Conservation (phyloP, 2,329 filamentous ascomycete species). For the Aspergillus sclerotialis region DNA sequence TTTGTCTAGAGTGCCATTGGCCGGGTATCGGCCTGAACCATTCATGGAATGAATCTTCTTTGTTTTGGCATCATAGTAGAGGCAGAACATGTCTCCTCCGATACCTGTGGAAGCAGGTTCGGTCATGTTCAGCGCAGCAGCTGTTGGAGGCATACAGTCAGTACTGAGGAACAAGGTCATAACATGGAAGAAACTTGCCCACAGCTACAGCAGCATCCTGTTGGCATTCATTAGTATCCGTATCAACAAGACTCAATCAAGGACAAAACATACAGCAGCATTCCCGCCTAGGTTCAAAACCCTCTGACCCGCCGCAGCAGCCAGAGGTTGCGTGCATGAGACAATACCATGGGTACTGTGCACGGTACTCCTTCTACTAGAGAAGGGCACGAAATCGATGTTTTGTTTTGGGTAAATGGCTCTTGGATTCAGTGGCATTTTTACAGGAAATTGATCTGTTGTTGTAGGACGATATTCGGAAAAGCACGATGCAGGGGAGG, state of each 20-base stretch:
- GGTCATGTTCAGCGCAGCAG: constrained; percentile 85
- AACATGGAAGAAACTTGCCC: constrained; percentile 44
- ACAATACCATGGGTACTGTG: constrained; percentile 92
- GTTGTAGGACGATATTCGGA: too few species aligned
- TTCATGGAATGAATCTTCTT: constrained; percentile 82
- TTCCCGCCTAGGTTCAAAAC: constrained; percentile 86
- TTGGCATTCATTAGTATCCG: constrained; percentile 3
- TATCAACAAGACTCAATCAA: not conserved
- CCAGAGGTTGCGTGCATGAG: constrained; percentile 80
- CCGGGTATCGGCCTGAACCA: constrained; percentile 78
- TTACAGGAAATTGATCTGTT: too few species aligned
- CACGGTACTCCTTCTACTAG: constrained; percentile 81
- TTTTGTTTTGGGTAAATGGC: constrained; percentile 46
- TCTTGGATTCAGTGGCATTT: constrained; percentile 43
- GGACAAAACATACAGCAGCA: constrained; percentile 65
- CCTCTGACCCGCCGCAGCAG: constrained; percentile 77
- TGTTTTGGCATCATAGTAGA: constrained; percentile 79
- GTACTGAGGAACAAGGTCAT: too few species aligned
- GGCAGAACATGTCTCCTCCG: constrained; percentile 93
- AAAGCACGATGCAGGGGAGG: too few species aligned
- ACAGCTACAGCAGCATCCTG: constrained; percentile 95
- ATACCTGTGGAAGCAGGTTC: constrained; percentile 92
- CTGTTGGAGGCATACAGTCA: too few species aligned
- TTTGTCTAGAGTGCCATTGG: constrained; percentile 60
- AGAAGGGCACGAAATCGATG: constrained; percentile 33